These are phyloP conservation scores for Lathyrus tuberosus DNA, from an alignment of 306 rosid species.

Conservation along the genomic window DNA sequence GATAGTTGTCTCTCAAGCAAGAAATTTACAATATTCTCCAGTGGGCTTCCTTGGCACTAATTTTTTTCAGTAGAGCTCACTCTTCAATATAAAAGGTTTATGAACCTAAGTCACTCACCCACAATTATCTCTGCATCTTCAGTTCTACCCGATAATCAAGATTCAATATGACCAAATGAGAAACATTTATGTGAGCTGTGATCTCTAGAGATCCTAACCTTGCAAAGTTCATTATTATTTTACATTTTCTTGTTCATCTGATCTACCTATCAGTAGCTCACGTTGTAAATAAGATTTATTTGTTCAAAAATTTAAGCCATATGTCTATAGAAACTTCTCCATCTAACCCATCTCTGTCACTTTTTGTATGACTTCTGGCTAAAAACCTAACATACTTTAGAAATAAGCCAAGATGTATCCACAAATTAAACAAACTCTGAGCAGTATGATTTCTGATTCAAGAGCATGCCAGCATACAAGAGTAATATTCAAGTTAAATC, in stretches of 20 bases:
- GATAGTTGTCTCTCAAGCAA: background rate
- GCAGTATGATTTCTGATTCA: slow-evolving; percentile 7
- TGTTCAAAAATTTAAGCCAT: slow-evolving; percentile 1
- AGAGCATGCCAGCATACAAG: slow-evolving; percentile 15
- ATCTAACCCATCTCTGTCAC: slow-evolving; percentile 8
- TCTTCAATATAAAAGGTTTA: background rate
- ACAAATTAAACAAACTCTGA: background rate
- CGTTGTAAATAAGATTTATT: background rate
- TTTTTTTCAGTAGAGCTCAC: background rate
- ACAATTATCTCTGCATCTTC: background rate
- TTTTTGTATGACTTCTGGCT: background rate
- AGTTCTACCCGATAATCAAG: background rate
- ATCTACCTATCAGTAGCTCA: background rate
- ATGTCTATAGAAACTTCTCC: slow-evolving; percentile 17
- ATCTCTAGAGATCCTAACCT: background rate
- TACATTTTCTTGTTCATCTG: background rate
- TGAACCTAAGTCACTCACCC: background rate
- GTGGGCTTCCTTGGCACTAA: background rate
- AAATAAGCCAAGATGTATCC: background rate
- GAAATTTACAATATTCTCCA: background rate
- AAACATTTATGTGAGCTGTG: background rate
- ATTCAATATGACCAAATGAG: background rate
- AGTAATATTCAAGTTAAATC: background rate
- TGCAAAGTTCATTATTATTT: background rate
- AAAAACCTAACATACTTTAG: slow-evolving; percentile 9